Percentiles rank a stretch among this genome's conserved stretches.
Conservation (phyloP, 2,329 filamentous ascomycete species). For the Pezicula neosporulosa region DNA sequence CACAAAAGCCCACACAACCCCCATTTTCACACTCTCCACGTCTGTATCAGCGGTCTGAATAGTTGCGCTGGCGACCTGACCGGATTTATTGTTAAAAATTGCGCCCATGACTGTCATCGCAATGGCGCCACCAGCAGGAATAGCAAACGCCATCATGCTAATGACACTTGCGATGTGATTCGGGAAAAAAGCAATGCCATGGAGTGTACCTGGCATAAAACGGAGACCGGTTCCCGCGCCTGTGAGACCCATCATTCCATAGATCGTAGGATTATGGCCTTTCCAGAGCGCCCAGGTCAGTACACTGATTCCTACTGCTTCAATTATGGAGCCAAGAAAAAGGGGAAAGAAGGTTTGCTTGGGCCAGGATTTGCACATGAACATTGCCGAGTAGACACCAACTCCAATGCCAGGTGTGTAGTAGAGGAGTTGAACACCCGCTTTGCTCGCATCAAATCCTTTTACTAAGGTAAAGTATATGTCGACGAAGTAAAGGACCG, state of each 20-base stretch:
- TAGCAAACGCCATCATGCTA: conserved; percentile 53
- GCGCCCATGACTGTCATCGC: conserved; percentile 63
- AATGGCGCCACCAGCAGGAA: conserved; percentile 61
- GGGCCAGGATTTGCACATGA: conserved; percentile 57
- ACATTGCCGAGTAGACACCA: conserved; percentile 54
- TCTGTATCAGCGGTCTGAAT: conserved; percentile 30
- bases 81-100: conserved; percentile 58
- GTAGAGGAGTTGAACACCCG: conserved; percentile 55
- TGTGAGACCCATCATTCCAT: conserved; percentile 61
- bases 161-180: conserved; percentile 53
- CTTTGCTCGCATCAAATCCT: conserved; percentile 43
- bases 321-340: conserved; percentile 49
- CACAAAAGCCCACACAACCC: conserved; percentile 62
- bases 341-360: conserved; percentile 58
- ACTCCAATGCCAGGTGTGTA: conserved; percentile 59
- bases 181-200: conserved; percentile 59
- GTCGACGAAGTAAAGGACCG: conserved; percentile 63
- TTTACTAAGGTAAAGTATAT: conserved; percentile 63
- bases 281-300: conserved; percentile 52
- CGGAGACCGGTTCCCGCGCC: conserved; percentile 59
- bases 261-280: conserved; percentile 47
- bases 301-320: conserved; percentile 52
- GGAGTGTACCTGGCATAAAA: conserved; percentile 56
- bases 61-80: conserved; percentile 29
- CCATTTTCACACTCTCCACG: conserved; percentile 43